A percentile compares a stretch with the other conserved stretches of the same genome.
These are phyloP conservation scores for Deuterostichococcus epilithicus DNA, from an alignment of 139 green algal species.

Conservation along the genomic window DNA sequence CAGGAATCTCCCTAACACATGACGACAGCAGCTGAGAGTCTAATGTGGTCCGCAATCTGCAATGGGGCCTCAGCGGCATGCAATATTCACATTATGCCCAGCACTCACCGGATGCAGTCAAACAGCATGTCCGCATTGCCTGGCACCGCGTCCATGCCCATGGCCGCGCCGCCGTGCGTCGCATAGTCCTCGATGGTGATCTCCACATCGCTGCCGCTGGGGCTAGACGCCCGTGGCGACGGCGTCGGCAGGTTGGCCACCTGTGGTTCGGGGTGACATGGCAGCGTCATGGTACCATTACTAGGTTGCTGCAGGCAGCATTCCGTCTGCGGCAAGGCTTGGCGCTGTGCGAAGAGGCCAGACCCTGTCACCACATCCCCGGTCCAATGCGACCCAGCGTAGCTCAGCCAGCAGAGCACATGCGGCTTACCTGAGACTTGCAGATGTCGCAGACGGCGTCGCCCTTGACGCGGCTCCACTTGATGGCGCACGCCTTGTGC, in stretches of 20 bases:
- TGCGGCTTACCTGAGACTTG: constrained; percentile 40
- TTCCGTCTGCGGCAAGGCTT: no score
- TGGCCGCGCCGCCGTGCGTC: not conserved
- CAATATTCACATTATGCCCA: not conserved
- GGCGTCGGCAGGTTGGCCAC: constrained; percentile 45
- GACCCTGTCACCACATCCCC: no score
- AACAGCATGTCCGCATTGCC: constrained; percentile 67
- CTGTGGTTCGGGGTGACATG: not conserved
- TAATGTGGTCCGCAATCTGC: not conserved
- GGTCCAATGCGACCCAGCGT: no score
- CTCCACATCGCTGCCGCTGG: constrained; percentile 14
- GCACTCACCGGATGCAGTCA: constrained; percentile 62
- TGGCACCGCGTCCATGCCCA: constrained; percentile 20
- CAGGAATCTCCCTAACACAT: not conserved
- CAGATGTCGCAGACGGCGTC: constrained; percentile 62
- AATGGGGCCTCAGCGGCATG: not conserved
- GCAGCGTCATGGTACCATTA: no score
- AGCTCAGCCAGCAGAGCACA: no score
- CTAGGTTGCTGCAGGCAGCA: no score
- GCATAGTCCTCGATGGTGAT: constrained; percentile 7
- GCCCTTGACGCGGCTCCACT: constrained; percentile 76
- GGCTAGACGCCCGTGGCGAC: constrained; percentile 19
- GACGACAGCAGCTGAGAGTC: not conserved
- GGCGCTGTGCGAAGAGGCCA: no score
- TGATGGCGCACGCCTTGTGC: constrained; percentile 71